Evolutionary conservation across 1,284 basidiomycete genomes (phyloP).

Genomic region (Chalciporus piperatoides): DNA sequence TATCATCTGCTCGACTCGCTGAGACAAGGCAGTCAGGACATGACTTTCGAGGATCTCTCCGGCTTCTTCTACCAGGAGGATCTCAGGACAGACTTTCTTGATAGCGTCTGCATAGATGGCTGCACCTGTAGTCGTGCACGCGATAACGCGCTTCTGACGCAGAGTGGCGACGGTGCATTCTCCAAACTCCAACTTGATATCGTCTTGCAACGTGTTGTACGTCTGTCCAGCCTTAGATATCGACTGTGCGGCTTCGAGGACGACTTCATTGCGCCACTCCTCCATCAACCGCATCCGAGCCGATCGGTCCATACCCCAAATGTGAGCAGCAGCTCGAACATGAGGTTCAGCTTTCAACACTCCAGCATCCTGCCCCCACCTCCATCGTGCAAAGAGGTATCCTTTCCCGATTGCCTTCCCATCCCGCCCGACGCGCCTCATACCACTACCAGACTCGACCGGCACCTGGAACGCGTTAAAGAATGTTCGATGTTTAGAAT

Average conservation of each 20-base stretch:
- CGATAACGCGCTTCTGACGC: constrained; percentile 53
- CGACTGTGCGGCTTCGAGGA: constrained; percentile 35
- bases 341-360: constrained; percentile 31
- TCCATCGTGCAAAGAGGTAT: constrained; percentile 50
- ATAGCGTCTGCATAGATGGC: constrained; percentile 54
- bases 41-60: constrained; percentile 70
- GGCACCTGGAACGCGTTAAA: constrained; percentile 50
- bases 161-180: constrained; percentile 39
- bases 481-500: constrained; percentile 43
- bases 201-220: constrained; percentile 42
- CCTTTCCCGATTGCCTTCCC: constrained; percentile 31
- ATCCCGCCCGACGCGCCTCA: constrained; percentile 39
- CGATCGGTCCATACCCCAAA: constrained; percentile 45
- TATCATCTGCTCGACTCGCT: constrained; percentile 48
- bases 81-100: constrained; percentile 41
- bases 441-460: constrained; percentile 34
- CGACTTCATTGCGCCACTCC: constrained; percentile 43
- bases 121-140: constrained; percentile 64
- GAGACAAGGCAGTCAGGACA: constrained; percentile 53
- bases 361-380: constrained; percentile 40
- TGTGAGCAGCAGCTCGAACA: constrained; percentile 23
- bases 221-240: constrained; percentile 36
- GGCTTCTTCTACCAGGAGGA: constrained; percentile 65
- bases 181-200: constrained; percentile 36
- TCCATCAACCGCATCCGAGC: constrained; percentile 32